Evolutionary conservation across 106 monocot genomes (phyloP).

Genomic region (Dactylorhiza incarnata): DNA sequence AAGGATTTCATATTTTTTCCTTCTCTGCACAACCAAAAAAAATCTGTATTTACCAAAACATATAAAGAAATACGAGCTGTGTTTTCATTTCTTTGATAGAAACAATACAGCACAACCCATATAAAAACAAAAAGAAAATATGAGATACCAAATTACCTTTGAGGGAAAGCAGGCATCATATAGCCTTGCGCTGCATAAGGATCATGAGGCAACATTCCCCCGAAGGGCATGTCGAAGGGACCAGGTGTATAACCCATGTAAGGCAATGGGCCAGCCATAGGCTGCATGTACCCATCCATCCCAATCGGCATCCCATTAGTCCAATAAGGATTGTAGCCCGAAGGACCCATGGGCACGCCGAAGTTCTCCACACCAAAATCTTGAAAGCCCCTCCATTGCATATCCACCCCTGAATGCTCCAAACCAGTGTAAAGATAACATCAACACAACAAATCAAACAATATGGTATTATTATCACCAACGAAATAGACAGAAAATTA

Average conservation of each 20-base stretch:
- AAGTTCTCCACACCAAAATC: slow-evolving; percentile 59
- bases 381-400: slow-evolving; percentile 68
- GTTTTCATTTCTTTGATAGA: background rate
- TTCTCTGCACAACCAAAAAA: no score
- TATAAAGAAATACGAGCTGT: background rate
- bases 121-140: background rate
- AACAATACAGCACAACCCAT: background rate
- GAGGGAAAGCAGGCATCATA: slow-evolving; percentile 73
- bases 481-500: background rate
- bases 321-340: slow-evolving; percentile 62
- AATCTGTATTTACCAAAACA: no score
- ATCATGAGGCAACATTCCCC: slow-evolving; percentile 66
- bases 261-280: slow-evolving; percentile 57
- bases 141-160: slow-evolving; percentile 28
- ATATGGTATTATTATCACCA: background rate
- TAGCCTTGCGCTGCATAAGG: slow-evolving; percentile 68
- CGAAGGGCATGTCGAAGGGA: slow-evolving; percentile 68
- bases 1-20: no score
- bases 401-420: slow-evolving; percentile 31
- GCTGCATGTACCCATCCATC: slow-evolving; percentile 62
- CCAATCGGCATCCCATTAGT: slow-evolving; percentile 54
- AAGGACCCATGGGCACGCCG: slow-evolving; percentile 59
- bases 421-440: background rate
- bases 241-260: slow-evolving; percentile 71
- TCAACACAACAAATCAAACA: background rate